Evolutionary conservation across 2,329 filamentous ascomycete species (phyloP), one percentile per base, ranked within the genome.

Genomic region (Leptographium wingfieldii): DNA sequence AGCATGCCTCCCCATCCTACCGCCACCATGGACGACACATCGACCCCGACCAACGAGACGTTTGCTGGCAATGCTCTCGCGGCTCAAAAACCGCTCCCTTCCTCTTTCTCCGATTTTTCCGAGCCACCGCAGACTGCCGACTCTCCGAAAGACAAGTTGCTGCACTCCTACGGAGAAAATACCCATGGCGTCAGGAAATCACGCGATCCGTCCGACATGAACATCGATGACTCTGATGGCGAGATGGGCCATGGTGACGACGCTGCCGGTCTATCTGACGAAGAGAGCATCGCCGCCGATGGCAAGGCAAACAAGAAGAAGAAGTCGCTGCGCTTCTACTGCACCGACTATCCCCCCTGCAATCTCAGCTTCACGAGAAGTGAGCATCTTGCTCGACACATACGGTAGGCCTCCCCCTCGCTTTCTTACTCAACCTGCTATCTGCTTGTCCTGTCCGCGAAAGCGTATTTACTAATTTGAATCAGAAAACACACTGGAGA

Each of bases 321-420:
- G 76, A 96, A 96, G 73, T 90, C 91, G 0, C 91, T 96, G 71
- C 84, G 90, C 54, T 99, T 99, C 73, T 96, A 92, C 73, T 99
- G 94, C 74, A 95, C 88, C 4, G 91, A 96, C 38, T 97, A 90
- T 67, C 92, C 92, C 31, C 92, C 92, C 4, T 99, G 94, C 73
- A 92, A 87, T 68, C 73, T 99, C 61, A 96, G 91, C 72, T 99
- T 99, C 70, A 97, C 94, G 0, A 80, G 94, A 63, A 97, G 92
- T 69, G 94, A 99, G 71, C 94, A 99, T 76, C 73, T 99, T 62
- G 92, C 92, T 19, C 83, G 94, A 57, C 94, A 99, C 69, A 97
- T 99, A 67, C 84, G 92, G 86, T 92, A 80, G 64, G 76, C 71
- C 11, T 25, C 53, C 29, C 29, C 33, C 51, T 31, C 54, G 38